A percentile compares a stretch with the other conserved stretches of the same genome.
Conservation (phyloP, 371 early-diverging fungal genomes). For the Cokeromyces recurvatus region DNA sequence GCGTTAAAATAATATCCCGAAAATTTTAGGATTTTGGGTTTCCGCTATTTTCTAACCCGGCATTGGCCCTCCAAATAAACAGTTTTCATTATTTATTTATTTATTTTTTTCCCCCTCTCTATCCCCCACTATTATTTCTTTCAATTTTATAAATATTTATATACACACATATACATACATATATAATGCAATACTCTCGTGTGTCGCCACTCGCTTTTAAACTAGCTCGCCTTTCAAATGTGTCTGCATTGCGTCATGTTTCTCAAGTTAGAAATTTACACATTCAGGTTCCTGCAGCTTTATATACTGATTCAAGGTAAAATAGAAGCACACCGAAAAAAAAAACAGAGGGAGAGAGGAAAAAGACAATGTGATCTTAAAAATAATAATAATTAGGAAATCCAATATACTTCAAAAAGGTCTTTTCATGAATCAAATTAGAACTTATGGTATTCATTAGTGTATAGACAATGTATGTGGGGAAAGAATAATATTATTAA, state of each 20-base stretch:
- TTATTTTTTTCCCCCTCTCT: too few species aligned
- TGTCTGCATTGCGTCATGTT: constrained; percentile 15
- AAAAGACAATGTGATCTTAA: too few species aligned
- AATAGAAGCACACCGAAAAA: too few species aligned
- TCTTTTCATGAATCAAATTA: constrained; percentile 25
- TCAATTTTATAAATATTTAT: too few species aligned
- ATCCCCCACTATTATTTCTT: too few species aligned
- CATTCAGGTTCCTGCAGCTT: constrained; percentile 34
- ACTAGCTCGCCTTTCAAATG: constrained; percentile 13
- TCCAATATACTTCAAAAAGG: constrained; percentile 6
- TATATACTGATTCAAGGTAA: constrained; percentile 37
- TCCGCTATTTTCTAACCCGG: too few species aligned
- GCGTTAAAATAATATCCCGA: too few species aligned
- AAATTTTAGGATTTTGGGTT: too few species aligned
- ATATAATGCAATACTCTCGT: constrained; percentile 31
- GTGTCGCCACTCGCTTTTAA: constrained; percentile 17
- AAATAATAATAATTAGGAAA: constrained; percentile 19
- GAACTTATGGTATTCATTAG: constrained; percentile 38
- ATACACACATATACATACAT: too few species aligned
- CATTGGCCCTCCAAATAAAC: too few species aligned
- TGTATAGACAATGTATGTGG: too few species aligned
- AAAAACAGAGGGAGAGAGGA: background rate
- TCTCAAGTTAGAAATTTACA: constrained; percentile 40
- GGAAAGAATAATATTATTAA: background rate
- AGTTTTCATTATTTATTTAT: too few species aligned